Evolutionary conservation across 352 stramenopile genomes (phyloP).

Genomic region (Pythium aphanidermatum): DNA sequence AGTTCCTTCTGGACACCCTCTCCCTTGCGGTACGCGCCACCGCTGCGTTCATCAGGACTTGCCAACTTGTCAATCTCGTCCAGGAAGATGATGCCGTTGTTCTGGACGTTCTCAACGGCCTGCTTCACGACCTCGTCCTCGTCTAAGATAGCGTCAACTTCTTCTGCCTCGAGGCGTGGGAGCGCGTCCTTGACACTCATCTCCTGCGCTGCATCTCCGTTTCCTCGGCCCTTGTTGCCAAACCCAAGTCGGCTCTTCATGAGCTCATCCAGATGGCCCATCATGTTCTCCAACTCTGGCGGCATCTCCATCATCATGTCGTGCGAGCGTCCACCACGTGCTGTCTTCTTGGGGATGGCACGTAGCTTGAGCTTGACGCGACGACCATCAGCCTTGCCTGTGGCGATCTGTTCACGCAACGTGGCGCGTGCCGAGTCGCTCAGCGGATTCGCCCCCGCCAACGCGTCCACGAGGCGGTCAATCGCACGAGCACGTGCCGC

Average conservation of each 20-base stretch:
- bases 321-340: constrained; percentile 9
- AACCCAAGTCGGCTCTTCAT: constrained; percentile 50
- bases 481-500: constrained; percentile 88
- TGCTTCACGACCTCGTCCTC: constrained; percentile 72
- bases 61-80: constrained; percentile 99
- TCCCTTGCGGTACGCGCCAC: constrained; percentile 87
- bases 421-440: constrained; percentile 38
- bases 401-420: constrained; percentile 55
- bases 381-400: constrained; percentile 40
- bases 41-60: constrained; percentile 81
- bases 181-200: constrained; percentile 73
- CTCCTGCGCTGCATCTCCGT: constrained; percentile 42
- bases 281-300: constrained; percentile 78
- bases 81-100: constrained; percentile 99
- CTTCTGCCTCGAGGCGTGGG: constrained; percentile 62
- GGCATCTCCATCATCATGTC: constrained; percentile 84
- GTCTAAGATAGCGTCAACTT: constrained; percentile 66
- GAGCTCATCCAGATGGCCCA: constrained; percentile 62
- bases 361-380: constrained; percentile 47
- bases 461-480: constrained; percentile 81
- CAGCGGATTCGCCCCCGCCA: constrained; percentile 30
- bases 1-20: constrained; percentile 99
- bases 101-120: constrained; percentile 88
- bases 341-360: constrained; percentile 13
- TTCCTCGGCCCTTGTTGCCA: constrained; percentile 18